Base-by-base conservation (phyloP, 169 alveolate genomes). In the Eimeria praecox region DNA sequence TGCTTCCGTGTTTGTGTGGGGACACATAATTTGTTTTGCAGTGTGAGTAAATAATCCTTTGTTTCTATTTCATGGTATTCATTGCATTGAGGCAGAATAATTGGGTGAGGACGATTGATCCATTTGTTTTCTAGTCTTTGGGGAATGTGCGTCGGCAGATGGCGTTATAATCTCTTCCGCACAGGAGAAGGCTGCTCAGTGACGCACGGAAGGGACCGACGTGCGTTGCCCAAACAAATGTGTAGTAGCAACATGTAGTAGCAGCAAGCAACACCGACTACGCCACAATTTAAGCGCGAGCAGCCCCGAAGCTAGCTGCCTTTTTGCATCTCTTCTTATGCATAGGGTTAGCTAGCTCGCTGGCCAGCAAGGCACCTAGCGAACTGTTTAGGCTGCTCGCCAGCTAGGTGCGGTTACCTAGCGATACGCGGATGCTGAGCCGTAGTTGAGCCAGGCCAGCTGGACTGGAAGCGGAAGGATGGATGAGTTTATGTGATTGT, bases 111-210 rank as follows among this genome's bases (percentile, higher is more conserved):
- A 64, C 10, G 22, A 8, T 33, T 30, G 0, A 38, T n/a, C 16
- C 0, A 1, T 38, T n/a, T 10, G 10, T 85, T 30, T 18, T n/a
- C 1, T 5, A 30, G 5, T 6, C n/a, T 54, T 18, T 22, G 12
- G 54, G 40, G 52, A 3, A 40, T 40, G 64, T 30, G 54, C 56
- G 20, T 85, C 46, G 18, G 27, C 92, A 85, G 92, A 85, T 40
- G 92, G 92, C 71, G 92, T 85, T 5, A 85, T 85, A 78, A 56
- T 85, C 71, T 35, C 71, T 0, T 22, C 92, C 49, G 46, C 77
- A 12, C 78, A 56, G 54, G 92, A 85, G 56, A 85, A 85, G 92
- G 35, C 59, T 24, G 92, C 77, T 6, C 66, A 80, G 44, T 54
- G 44, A 46, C 30, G 90, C 22, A 16, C n/a, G 2, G 82, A 49